phyloP scores from a whole-genome alignment of 2,329 filamentous ascomycete species.

The Stagonosporopsis chrysanthemi region DNA sequence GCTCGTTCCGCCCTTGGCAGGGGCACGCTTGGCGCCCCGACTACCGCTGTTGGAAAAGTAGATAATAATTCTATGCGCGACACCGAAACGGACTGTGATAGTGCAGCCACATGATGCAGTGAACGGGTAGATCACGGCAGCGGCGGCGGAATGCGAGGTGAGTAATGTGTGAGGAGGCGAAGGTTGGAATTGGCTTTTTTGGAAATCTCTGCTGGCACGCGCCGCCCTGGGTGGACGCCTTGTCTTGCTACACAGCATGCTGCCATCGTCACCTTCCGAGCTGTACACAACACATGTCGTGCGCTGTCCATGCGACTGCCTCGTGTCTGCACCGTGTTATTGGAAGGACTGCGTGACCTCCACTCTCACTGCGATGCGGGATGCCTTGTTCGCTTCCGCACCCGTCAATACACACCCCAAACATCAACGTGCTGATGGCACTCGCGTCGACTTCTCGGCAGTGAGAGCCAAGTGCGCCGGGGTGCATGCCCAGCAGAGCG shows the following conservation, averaged over 20 bases:
- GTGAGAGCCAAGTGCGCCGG: constrained; percentile 8
- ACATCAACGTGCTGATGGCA: constrained; percentile 10
- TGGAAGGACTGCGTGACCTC: constrained; percentile 14
- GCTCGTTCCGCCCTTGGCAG: constrained; percentile 17
- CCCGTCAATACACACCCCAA: constrained; percentile 13
- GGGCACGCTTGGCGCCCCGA: constrained; percentile 10
- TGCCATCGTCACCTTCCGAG: background rate
- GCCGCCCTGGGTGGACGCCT: background rate
- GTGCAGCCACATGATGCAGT: constrained; percentile 5
- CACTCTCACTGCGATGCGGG: constrained; percentile 8
- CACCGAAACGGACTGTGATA: background rate
- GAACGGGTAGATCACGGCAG: constrained; percentile 12
- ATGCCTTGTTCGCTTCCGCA: constrained; percentile 11
- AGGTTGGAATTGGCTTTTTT: constrained; percentile 6
- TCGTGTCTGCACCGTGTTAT: constrained; percentile 24
- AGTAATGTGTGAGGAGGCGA: background rate
- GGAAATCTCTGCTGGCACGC: background rate
- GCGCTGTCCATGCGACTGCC: constrained; percentile 11
- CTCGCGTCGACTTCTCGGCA: constrained; percentile 7
- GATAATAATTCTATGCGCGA: constrained; percentile 1
- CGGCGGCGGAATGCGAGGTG: background rate
- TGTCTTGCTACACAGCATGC: background rate
- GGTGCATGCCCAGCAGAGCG: constrained; percentile 23
- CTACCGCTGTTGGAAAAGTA: background rate
- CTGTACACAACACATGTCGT: constrained; percentile 11